Percentiles rank a stretch among this genome's conserved stretches.
Evolutionary conservation across 2,329 filamentous ascomycete species (phyloP).

Genomic region (Septoria petroselini): DNA sequence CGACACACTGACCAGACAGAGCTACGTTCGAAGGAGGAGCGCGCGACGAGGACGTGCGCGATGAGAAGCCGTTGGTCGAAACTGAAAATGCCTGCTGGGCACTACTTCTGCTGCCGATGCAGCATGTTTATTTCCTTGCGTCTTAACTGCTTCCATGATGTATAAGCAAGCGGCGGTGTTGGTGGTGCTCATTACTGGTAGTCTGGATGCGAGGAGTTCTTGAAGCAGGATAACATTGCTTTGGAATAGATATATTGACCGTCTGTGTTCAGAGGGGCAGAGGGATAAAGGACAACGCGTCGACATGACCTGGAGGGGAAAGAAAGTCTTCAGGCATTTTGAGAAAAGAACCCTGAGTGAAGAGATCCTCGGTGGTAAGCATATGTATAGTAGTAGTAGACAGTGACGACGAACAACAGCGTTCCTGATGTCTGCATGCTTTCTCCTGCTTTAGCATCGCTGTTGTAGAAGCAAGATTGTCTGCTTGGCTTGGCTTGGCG

Average conservation of each 20-base stretch:
- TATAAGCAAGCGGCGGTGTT: no score
- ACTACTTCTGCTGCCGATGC: slow-evolving; percentile 1
- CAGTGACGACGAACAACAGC: neutral
- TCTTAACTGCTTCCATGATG: no score
- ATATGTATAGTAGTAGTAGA: slow-evolving; percentile 1
- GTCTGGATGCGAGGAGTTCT: slow-evolving; percentile 9
- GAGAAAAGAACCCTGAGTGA: neutral
- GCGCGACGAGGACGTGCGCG: neutral
- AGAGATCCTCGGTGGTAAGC: neutral
- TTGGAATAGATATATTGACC: neutral
- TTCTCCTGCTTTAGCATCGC: no score
- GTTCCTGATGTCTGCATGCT: no score
- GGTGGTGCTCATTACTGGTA: no score
- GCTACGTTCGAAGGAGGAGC: neutral
- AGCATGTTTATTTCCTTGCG: neutral
- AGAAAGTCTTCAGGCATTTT: neutral
- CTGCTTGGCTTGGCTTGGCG: no score
- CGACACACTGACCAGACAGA: neutral
- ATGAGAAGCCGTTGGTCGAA: neutral
- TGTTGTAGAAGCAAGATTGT: no score
- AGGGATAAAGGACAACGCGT: neutral
- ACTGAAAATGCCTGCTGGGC: neutral
- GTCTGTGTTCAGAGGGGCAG: neutral
- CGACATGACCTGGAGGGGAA: neutral
- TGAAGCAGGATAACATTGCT: neutral